Conservation (phyloP, 2,329 filamentous ascomycete genomes). For the Fusarium penzigii region DNA sequence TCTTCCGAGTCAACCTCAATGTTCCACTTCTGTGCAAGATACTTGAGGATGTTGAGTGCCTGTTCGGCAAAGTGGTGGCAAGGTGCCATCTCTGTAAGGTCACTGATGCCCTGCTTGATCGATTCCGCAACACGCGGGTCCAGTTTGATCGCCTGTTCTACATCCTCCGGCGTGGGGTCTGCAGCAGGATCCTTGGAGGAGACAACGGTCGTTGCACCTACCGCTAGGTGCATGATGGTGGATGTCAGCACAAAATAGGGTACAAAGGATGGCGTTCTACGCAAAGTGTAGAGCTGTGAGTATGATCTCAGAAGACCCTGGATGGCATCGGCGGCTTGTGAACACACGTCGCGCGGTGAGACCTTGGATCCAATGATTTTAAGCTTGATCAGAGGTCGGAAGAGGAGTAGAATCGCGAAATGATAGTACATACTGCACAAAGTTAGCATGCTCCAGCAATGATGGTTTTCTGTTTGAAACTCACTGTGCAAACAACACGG, state of each 20-base stretch:
- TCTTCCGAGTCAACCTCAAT: conserved; percentile 50
- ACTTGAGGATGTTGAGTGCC: conserved; percentile 60
- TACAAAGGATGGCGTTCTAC: conserved; percentile 61
- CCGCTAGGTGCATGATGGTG: conserved; percentile 60
- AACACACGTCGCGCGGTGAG: conserved; percentile 65
- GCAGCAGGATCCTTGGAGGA: conserved; percentile 13
- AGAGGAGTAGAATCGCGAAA: conserved; percentile 70
- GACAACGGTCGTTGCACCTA: conserved; percentile 42
- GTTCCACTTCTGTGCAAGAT: conserved; percentile 59
- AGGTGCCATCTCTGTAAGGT: conserved; percentile 61
- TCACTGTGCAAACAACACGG: conserved; percentile 74
- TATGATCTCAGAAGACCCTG: conserved; percentile 58
- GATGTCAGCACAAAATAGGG: conserved; percentile 64
- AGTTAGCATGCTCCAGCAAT: conserved; percentile 6
- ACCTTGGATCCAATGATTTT: conserved; percentile 64
- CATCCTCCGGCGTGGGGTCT: conserved; percentile 22
- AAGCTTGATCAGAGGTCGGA: conserved; percentile 69
- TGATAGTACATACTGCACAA: conserved; percentile 66
- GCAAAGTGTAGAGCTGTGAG: conserved; percentile 58
- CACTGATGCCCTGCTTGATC: conserved; percentile 55
- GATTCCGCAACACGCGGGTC: conserved; percentile 45
- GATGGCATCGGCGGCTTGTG: conserved; percentile 61
- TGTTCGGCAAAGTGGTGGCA: conserved; percentile 63
- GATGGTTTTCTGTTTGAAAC: conserved; percentile 30
- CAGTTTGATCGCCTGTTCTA: conserved; percentile 36